Conservation (phyloP, 2,329 filamentous ascomycete species). For the Diaporthe capsici region DNA sequence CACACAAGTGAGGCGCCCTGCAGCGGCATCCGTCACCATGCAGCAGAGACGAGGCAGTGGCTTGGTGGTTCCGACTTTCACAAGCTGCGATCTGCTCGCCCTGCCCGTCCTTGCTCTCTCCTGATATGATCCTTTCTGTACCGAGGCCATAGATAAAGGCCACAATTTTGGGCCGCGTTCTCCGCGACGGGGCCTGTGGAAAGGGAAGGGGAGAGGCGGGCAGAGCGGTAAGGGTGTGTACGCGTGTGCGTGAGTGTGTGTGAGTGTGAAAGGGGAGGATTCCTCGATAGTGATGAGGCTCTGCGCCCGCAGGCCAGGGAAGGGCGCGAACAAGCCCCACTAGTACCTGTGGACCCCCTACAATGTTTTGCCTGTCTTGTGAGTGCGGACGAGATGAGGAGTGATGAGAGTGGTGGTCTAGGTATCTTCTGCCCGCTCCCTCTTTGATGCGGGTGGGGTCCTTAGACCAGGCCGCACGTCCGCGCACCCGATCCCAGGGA, state of each 20-base stretch:
- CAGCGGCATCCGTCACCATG: conserved; percentile 13
- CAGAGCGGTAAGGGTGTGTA: neutral
- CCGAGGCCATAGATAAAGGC: too few relatives aligned
- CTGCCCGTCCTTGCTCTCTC: neutral
- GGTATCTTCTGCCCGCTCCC: neutral
- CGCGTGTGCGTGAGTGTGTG: neutral
- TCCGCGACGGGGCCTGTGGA: neutral
- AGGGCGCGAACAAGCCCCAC: conserved; percentile 11
- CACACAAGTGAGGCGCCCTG: neutral
- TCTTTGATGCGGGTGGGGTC: conserved; percentile 10
- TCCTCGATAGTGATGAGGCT: conserved; percentile 5
- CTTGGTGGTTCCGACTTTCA: neutral
- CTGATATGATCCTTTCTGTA: neutral
- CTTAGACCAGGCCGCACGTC: neutral
- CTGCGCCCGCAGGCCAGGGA: conserved; percentile 5
- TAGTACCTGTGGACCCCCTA: neutral
- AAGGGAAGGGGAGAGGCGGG: neutral
- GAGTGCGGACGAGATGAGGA: neutral
- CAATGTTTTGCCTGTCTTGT: neutral
- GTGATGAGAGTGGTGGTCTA: neutral
- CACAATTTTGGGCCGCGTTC: neutral
- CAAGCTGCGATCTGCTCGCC: conserved; percentile 14
- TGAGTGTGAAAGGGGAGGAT: neutral
- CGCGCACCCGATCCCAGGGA: conserved; percentile 18
- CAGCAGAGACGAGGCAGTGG: conserved; percentile 5